Conservation (phyloP, 495 filamentous ascomycete genomes). For the Echria macrotheca region DNA sequence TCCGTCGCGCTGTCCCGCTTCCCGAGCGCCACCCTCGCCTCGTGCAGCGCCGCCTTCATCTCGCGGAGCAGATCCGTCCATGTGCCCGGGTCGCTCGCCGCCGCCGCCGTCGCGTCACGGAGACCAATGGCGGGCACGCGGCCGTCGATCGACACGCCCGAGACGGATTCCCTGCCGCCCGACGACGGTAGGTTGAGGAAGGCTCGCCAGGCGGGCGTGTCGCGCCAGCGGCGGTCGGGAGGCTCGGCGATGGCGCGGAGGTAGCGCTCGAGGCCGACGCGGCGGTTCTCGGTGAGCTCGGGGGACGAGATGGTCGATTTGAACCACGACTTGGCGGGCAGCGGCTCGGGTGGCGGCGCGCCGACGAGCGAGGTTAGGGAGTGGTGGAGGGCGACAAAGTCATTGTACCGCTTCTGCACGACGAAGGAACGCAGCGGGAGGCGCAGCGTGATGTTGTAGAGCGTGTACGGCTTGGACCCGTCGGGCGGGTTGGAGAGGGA, state of each 20-base stretch:
- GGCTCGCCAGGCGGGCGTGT: slow-evolving; percentile 71
- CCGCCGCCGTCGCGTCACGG: slow-evolving; percentile 32
- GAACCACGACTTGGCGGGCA: slow-evolving; percentile 85
- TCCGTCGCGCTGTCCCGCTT: slow-evolving; percentile 66
- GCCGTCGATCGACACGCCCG: slow-evolving; percentile 43
- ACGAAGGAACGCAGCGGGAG: slow-evolving; percentile 83
- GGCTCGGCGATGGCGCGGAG: slow-evolving; percentile 71
- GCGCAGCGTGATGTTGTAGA: slow-evolving; percentile 87
- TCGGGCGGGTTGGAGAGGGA: slow-evolving; percentile 48
- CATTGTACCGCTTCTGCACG: slow-evolving; percentile 89
- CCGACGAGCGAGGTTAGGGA: slow-evolving; percentile 59
- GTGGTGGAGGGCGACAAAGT: slow-evolving; percentile 76
- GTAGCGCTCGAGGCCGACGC: slow-evolving; percentile 71
- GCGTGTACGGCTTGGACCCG: slow-evolving; percentile 69
- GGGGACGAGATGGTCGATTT: slow-evolving; percentile 69
- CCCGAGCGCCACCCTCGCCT: slow-evolving; percentile 69
- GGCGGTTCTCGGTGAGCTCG: slow-evolving; percentile 73
- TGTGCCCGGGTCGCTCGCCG: slow-evolving; percentile 66
- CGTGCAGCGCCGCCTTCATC: slow-evolving; percentile 76
- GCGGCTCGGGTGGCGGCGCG: slow-evolving; percentile 51
- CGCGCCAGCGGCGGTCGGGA: slow-evolving; percentile 79
- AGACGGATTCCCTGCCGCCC: slow-evolving; percentile 32
- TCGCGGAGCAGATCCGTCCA: slow-evolving; percentile 87
- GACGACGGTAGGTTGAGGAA: slow-evolving; percentile 74
- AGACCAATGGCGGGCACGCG: slow-evolving; percentile 31